Evolutionary conservation across 164 flowering plant species (phyloP), one percentile per base, ranked within the genome.

Genomic region (Berberis thunbergii): DNA sequence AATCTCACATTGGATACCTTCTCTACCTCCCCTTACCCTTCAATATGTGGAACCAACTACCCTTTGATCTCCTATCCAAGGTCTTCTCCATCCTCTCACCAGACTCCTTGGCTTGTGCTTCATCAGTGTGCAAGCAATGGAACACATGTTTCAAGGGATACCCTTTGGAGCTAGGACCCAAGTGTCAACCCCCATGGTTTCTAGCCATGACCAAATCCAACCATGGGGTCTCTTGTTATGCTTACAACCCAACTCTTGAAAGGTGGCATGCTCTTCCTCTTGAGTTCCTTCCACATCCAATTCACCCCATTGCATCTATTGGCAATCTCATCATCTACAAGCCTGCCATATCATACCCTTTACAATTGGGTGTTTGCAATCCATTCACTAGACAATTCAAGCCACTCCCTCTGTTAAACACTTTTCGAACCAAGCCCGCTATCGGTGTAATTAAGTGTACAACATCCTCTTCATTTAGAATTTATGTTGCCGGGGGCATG

Each of bases 401-500:
- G 64, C 38, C 56, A 60, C 84, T 86, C 1, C 88, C 86, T 0
- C 4, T 8, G 69, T 54, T 79, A 4, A 75, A 54, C 66, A 62
- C 70, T 13, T 4, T 69, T 1, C 67, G 91, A 26, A 76, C 79
- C 39, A 86, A 82, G 57, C 86, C 88, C 0, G 85, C 91, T 0
- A 67, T 79, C 1, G 91, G 86, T 1, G 62, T 79, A 1, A 57
- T 80, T 3, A 62, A 8, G 13, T 26, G 26, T 26, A 26, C 26
- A 7, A 4, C 54, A 52, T 52, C 54, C 1, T 52, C 54, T 1
- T 52, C 43, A 4, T 84, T 75, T 62, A 72, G 64, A 45, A 61
- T 86, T 40, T 81, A 79, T 66, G 85, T 82, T 13, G 88, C 86
- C 0, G 86, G 91, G 0, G 91, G 91, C 45, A 80, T 81, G 85